phyloP scores from a whole-genome alignment of 306 rosid species.

The Hippophae rhamnoides region DNA sequence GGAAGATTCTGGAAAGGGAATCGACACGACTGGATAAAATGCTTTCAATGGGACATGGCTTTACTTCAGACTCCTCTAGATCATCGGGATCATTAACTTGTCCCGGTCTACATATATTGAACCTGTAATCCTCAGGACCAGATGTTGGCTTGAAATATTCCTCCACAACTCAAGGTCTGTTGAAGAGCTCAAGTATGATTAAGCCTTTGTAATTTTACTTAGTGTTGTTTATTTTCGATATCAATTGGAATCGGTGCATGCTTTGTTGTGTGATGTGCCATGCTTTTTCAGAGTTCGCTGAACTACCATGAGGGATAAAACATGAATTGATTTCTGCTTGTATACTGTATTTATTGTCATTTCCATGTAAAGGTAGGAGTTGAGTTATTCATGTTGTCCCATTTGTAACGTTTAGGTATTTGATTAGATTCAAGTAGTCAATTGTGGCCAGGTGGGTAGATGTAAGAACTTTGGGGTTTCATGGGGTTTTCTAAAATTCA shows the following conservation, averaged over 20 bases:
- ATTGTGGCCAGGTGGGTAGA: slow-evolving; percentile 12
- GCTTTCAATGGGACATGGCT: slow-evolving; percentile 12
- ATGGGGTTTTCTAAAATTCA: not conserved
- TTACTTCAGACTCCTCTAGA: slow-evolving; percentile 15
- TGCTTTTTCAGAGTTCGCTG: not conserved
- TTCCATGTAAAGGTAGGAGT: slow-evolving; percentile 21
- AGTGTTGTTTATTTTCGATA: slow-evolving; percentile 15
- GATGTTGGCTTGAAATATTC: slow-evolving; percentile 9
- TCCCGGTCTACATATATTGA: slow-evolving; percentile 20
- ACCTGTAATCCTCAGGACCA: slow-evolving; percentile 14
- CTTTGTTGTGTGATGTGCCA: slow-evolving; percentile 10
- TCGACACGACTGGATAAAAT: slow-evolving; percentile 46
- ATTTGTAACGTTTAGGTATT: slow-evolving; percentile 7
- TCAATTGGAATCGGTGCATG: slow-evolving; percentile 17
- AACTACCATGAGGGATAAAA: not conserved
- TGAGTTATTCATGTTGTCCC: slow-evolving; percentile 5
- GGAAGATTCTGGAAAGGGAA: slow-evolving; percentile 81
- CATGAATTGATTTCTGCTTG: slow-evolving; percentile 3
- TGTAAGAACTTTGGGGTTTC: slow-evolving; percentile 1
- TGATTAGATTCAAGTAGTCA: not conserved
- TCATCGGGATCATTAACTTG: slow-evolving; percentile 15
- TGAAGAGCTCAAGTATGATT: slow-evolving; percentile 20
- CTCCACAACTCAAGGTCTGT: slow-evolving; percentile 11
- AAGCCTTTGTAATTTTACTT: slow-evolving; percentile 12
- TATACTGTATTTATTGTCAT: slow-evolving; percentile 18